These are phyloP conservation scores for Flaveria bidentis DNA, from an alignment of 129 eudicot species.

Conservation along the genomic window DNA sequence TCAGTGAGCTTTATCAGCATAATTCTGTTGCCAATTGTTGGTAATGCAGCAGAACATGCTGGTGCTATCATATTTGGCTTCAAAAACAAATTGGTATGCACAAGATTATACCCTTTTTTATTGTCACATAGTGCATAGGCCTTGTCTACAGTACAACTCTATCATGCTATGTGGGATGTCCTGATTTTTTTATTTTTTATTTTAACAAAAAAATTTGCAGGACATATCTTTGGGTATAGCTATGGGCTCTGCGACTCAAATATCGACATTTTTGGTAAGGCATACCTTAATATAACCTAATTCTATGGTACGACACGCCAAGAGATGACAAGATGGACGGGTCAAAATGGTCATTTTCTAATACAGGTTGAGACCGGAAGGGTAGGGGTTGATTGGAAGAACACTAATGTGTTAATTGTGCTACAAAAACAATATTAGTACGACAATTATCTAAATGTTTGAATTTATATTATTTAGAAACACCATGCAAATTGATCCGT, in stretches of 20 bases:
- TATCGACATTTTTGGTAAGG: constrained; percentile 65
- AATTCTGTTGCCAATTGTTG: constrained; percentile 77
- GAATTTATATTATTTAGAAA: not conserved
- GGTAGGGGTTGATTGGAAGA: too few species aligned
- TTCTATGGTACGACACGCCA: not conserved
- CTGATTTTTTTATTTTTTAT: not conserved
- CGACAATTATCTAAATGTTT: not conserved
- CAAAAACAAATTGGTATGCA: constrained; percentile 72
- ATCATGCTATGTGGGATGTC: not conserved
- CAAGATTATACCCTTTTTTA: not conserved
- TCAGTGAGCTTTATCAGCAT: constrained; percentile 77
- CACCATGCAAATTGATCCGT: not conserved
- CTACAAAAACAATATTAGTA: not conserved
- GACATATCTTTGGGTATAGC: constrained; percentile 67
- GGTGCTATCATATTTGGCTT: constrained; percentile 81
- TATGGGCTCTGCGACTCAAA: constrained; percentile 70
- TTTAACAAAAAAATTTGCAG: constrained; percentile 20
- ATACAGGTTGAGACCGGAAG: too few species aligned
- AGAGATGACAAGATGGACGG: not conserved
- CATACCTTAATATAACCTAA: not conserved
- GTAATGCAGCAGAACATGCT: constrained; percentile 94
- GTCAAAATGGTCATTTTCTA: not conserved
- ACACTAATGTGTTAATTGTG: not conserved
- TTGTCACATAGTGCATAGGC: not conserved
- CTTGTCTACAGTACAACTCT: not conserved